A percentile compares a stretch with the other conserved stretches of the same genome.
These are phyloP conservation scores for Candida koratica DNA, from an alignment of 805 yeast species.

Conservation along the genomic window DNA sequence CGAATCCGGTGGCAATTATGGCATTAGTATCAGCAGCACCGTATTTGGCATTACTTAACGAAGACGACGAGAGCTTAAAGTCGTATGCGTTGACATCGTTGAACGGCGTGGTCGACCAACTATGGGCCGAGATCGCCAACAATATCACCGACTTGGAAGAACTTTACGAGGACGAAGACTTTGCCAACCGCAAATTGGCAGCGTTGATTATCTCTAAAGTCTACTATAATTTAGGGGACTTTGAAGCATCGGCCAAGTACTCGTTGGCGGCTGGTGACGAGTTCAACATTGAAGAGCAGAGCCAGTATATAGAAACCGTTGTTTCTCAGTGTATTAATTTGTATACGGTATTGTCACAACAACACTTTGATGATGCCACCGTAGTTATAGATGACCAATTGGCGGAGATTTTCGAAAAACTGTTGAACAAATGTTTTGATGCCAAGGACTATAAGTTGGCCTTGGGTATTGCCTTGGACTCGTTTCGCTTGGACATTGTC, in stretches of 20 bases:
- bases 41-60: constrained; percentile 82
- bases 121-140: constrained; percentile 98
- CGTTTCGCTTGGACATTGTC: constrained; percentile 79
- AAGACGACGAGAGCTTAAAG: constrained; percentile 72
- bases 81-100: constrained; percentile 81
- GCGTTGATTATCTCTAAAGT: constrained; percentile 91
- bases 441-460: constrained; percentile 75
- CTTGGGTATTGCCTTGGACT: constrained; percentile 85
- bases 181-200: constrained; percentile 75
- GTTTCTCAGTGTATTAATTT: constrained; percentile 88
- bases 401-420: constrained; percentile 70
- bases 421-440: constrained; percentile 75
- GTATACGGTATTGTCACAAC: constrained; percentile 65
- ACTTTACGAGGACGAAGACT: constrained; percentile 76
- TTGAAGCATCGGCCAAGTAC: constrained; percentile 82
- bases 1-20: constrained; percentile 27
- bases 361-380: constrained; percentile 24
- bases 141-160: constrained; percentile 84
- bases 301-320: constrained; percentile 91
- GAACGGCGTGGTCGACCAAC: constrained; percentile 77
- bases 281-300: constrained; percentile 67
- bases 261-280: constrained; percentile 80
- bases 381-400: constrained; percentile 57
- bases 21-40: constrained; percentile 86
- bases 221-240: constrained; percentile 88